phyloP scores from a whole-genome alignment of 805 yeast species.

The Schizosaccharomyces octosporus region DNA sequence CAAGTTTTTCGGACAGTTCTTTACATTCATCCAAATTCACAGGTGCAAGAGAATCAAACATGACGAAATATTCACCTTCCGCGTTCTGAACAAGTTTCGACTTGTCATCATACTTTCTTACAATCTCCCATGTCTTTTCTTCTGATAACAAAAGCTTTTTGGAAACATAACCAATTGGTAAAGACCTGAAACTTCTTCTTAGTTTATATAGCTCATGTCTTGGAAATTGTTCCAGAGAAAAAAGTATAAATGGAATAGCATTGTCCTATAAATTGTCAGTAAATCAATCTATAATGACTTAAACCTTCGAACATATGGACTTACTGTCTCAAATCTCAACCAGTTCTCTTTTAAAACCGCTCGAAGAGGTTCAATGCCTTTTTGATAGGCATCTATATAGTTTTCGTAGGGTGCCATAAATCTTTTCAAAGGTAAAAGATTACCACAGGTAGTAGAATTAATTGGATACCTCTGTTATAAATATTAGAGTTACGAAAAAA shows the following conservation, averaged over 20 bases:
- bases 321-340: not conserved
- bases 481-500: not conserved
- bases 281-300: not conserved
- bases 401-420: not conserved
- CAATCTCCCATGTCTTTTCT: not conserved
- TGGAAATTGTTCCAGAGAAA: not conserved
- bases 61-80: too few species aligned
- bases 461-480: not conserved
- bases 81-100: not conserved
- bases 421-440: not conserved
- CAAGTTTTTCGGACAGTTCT: too few species aligned
- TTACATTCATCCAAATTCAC: too few species aligned
- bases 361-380: not conserved
- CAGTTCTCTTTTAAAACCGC: not conserved
- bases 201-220: not conserved
- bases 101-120: not conserved
- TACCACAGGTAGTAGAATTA: not conserved
- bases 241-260: not conserved
- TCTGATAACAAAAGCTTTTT: not conserved
- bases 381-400: not conserved
- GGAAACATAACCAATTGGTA: not conserved
- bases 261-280: not conserved
- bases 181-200: not conserved
- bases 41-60: too few species aligned
- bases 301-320: not conserved